Base-by-base conservation (phyloP, 768 basidiomycete genomes). In the Pleurotus salmoneostramineus region DNA sequence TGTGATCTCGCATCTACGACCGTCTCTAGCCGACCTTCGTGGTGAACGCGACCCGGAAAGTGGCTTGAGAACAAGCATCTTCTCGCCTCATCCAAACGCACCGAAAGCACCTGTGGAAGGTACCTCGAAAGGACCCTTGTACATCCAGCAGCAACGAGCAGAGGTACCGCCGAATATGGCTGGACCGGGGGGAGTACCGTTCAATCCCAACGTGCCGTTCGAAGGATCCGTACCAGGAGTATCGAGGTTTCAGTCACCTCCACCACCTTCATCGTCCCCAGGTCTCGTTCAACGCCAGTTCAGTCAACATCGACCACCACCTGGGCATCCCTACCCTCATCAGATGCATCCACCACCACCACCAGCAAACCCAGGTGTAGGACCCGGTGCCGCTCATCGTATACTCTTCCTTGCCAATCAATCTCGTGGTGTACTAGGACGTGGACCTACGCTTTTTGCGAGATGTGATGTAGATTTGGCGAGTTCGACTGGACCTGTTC, bases 391-490 rank as follows among this genome's bases (percentile, higher is more conserved):
- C 6, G 12, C 43, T 4, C 27, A 27, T 7, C 35, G 52, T 6
- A 43, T 37, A 6, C 27, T 55, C 14, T 17, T 27, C 8, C 15
- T 43, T 8, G 52, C 52, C 0, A 12, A 21, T 4, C 5, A n/a
- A 5, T 55, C 52, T 6, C 35, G 52, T 11, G 52, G 52, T 10
- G 11, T 42, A 11, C 27, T 55, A 6, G 3, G 49, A 3, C 69
- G 71, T 6, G 76, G 77, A 7, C 76, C 78, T 27, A 90, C 89
- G 10, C 78, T 91, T 5, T 89, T 87, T 59, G 89, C 80, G 0
- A 69, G 77, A 15, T 83, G 77, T 17, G 77, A 80, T 21, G 63
- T 63, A 11, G 88, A 90, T 57, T 64, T 91, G 43, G 63, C 62
- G 17, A 65, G 56, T 32, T 72, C 87, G 11, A 65, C 70, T 31